Evolutionary conservation across 345 rosid genomes (phyloP), one percentile per base, ranked within the genome.

Genomic region (Eucalyptus viminalis): DNA sequence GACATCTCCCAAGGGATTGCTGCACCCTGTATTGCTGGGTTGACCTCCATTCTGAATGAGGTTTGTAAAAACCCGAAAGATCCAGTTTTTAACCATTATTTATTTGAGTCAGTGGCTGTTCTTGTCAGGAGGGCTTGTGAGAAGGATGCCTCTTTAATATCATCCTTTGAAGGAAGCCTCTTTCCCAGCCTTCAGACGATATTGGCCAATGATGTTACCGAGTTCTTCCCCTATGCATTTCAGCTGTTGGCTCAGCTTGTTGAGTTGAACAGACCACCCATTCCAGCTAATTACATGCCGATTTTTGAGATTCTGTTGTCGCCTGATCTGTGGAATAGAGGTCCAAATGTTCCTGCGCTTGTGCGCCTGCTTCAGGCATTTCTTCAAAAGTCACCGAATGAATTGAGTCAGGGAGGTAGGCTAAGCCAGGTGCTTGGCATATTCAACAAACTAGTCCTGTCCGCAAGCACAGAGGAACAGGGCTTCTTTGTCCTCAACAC

Each of bases 311-410:
- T 96, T 89, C 99, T 98, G 80, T 95, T 98, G 80, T 91, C 95
- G 24, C 99, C 97, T 88, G 99, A 96, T 67, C 91, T 95, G 51
- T 98, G 99, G 99, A 97, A 92, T 88, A 95, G 96, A 94, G 91
- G 95, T 88, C 95, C 99, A 49, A 97, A 98, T 89, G 99, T 98
- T 81, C 99, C 99, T 69, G 99, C 99, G 7, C 99, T 98, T 88
- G 99, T 98, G 80, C 99, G 99, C 87, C 91, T 98, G 88, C 99
- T 98, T 87, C 99, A 96, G 90, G 99, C 99, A 87, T 97, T 96
- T 93, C 99, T 98, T 90, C 98, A 97, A 92, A 97, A 98, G 92
- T 96, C 96, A 44, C 97, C 99, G 15, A 93, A 91, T 86, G 99
- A 98, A 92, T 92, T 97, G 86, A 92, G 92, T 90, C 97, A 94